phyloP scores from a whole-genome alignment of 108 stramenopile genomes.

The Discostella stelligeroides region DNA sequence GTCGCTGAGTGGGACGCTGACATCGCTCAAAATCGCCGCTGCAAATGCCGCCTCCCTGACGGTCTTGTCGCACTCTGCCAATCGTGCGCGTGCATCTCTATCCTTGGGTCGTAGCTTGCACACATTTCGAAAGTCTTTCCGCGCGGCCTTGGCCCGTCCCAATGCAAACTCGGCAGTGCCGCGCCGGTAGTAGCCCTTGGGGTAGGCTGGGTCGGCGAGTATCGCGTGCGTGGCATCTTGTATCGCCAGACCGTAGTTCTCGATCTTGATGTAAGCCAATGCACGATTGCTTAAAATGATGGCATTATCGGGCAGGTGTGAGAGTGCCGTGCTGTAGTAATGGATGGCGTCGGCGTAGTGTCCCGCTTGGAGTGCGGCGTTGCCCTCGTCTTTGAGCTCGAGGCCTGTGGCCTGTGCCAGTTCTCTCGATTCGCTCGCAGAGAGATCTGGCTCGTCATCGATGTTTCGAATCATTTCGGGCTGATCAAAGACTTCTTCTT shows the following conservation, averaged over 20 bases:
- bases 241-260: constrained; percentile 96
- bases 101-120: constrained; percentile 86
- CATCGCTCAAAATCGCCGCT: too few relatives aligned
- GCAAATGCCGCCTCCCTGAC: too few relatives aligned
- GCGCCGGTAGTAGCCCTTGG: constrained; percentile 98
- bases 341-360: constrained; percentile 80
- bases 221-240: constrained; percentile 90
- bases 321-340: constrained; percentile 75
- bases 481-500: too few relatives aligned
- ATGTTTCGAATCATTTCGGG: constrained; percentile 29
- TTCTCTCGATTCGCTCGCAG: constrained; percentile 27
- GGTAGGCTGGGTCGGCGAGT: constrained; percentile 85
- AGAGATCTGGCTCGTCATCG: constrained; percentile 46
- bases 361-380: constrained; percentile 64
- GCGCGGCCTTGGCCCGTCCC: constrained; percentile 91
- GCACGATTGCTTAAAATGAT: constrained; percentile 94
- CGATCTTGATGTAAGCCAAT: constrained; percentile 92
- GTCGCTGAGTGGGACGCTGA: too few relatives aligned
- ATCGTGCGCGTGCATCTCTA: constrained; percentile 82
- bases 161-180: constrained; percentile 96
- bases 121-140: constrained; percentile 88
- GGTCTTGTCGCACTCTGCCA: constrained; percentile 92
- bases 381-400: constrained; percentile 78
- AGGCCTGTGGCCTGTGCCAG: constrained; percentile 49
- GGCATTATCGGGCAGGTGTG: constrained; percentile 73